These are phyloP conservation scores for Scedosporium boydii DNA, from an alignment of 2,329 filamentous ascomycete genomes.

Conservation along the genomic window DNA sequence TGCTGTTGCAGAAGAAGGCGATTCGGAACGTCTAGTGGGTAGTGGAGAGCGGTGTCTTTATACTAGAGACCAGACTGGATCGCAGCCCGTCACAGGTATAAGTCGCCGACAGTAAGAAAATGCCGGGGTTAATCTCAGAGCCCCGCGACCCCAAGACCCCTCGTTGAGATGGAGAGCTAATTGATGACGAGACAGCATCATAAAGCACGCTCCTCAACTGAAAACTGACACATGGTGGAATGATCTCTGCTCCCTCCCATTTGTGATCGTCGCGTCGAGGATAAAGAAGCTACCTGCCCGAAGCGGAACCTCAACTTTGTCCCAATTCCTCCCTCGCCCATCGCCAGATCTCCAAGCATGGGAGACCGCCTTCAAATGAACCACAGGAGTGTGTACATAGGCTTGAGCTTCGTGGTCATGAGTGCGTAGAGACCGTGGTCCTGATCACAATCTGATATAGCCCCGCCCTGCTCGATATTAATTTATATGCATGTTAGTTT, in stretches of 20 bases:
- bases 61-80: neutral
- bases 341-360: neutral
- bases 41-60: neutral
- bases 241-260: too few relatives aligned
- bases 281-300: neutral
- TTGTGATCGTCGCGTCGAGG: neutral
- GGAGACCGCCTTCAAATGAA: too few relatives aligned
- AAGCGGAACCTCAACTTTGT: neutral
- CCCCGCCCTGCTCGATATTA: neutral
- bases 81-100: neutral
- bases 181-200: too few relatives aligned
- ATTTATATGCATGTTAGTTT: slow-evolving; percentile 1
- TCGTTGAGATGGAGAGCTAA: too few relatives aligned
- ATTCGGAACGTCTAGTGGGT: too few relatives aligned
- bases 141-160: too few relatives aligned
- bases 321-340: neutral
- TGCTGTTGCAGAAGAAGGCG: too few relatives aligned
- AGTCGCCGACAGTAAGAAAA: neutral
- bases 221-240: too few relatives aligned
- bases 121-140: neutral
- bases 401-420: too few relatives aligned
- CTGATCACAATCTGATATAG: neutral
- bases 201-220: too few relatives aligned
- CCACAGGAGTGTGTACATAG: too few relatives aligned
- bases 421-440: too few relatives aligned